phyloP scores from a whole-genome alignment of 805 yeast genomes.

The Saccharomycodes ludwigii region DNA sequence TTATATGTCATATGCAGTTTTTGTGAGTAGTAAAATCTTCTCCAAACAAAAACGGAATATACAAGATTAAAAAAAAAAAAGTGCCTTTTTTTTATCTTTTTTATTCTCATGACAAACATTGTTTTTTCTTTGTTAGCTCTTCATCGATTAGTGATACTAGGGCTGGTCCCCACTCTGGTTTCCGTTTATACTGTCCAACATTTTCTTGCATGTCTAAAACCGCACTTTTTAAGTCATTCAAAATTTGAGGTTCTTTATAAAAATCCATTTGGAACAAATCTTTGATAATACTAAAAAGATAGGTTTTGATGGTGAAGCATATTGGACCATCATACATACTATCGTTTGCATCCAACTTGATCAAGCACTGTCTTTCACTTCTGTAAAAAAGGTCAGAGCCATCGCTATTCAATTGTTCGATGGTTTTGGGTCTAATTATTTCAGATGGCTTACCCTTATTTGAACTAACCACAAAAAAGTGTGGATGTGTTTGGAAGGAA shows the following conservation, averaged over 20 bases:
- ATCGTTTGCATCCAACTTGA: conserved; percentile 35
- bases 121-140: background rate
- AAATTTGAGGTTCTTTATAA: conserved; percentile 32
- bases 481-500: conserved; percentile 52
- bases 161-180: conserved; percentile 61
- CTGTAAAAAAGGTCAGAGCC: conserved; percentile 39
- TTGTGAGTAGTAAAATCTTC: background rate
- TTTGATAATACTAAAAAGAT: conserved; percentile 20
- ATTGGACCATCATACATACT: conserved; percentile 16
- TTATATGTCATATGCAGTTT: background rate
- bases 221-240: conserved; percentile 46
- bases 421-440: conserved; percentile 22
- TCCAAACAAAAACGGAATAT: too few species aligned
- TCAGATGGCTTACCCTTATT: conserved; percentile 27
- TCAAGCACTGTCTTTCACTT: conserved; percentile 44
- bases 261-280: conserved; percentile 30
- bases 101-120: background rate
- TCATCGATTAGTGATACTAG: conserved; percentile 20
- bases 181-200: conserved; percentile 49
- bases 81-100: too few species aligned
- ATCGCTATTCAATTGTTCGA: conserved; percentile 22
- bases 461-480: conserved; percentile 33
- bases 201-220: conserved; percentile 50
- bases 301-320: conserved; percentile 43
- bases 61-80: too few species aligned